A percentile compares a stretch with the other conserved stretches of the same genome.
phyloP scores from a whole-genome alignment of 305 asterid species.

The Fraxinus platypoda region DNA sequence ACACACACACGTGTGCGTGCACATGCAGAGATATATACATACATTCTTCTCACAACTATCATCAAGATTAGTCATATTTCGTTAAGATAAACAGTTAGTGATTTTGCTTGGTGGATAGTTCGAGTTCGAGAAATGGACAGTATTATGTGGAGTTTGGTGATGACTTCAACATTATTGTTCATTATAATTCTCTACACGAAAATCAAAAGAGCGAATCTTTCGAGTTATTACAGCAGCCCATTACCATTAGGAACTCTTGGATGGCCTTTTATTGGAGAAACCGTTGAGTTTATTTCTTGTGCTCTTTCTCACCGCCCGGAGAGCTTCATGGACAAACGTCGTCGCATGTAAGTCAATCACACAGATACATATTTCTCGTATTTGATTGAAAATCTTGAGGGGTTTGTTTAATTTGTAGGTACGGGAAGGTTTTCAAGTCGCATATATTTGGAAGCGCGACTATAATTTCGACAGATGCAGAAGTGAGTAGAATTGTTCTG shows the following conservation, averaged over 20 bases:
- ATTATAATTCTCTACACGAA: slow-evolving; percentile 31
- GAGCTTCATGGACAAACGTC: slow-evolving; percentile 64
- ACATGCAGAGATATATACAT: slow-evolving; percentile 17
- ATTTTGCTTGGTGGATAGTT: neutral
- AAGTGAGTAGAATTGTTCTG: slow-evolving; percentile 63
- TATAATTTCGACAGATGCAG: slow-evolving; percentile 82
- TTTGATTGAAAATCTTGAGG: neutral
- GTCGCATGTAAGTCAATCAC: slow-evolving; percentile 52
- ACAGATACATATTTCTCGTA: neutral
- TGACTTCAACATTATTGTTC: slow-evolving; percentile 28
- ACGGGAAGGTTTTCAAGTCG: slow-evolving; percentile 85
- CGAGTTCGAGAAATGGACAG: slow-evolving; percentile 25
- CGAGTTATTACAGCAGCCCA: slow-evolving; percentile 20
- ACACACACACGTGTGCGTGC: slow-evolving; percentile 4
- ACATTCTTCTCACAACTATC: neutral
- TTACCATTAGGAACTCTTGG: slow-evolving; percentile 75
- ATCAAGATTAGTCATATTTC: neutral
- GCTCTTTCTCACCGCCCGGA: slow-evolving; percentile 79
- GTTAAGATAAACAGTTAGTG: neutral
- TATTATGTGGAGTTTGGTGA: slow-evolving; percentile 32
- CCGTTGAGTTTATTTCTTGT: slow-evolving; percentile 71
- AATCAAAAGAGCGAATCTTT: slow-evolving; percentile 12
- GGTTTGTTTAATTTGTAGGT: slow-evolving; percentile 33
- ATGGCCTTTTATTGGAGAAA: slow-evolving; percentile 83
- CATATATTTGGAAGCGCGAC: slow-evolving; percentile 85